These are phyloP conservation scores for Penicillium rolfsii DNA, from an alignment of 2,329 filamentous ascomycete species.

Conservation along the genomic window DNA sequence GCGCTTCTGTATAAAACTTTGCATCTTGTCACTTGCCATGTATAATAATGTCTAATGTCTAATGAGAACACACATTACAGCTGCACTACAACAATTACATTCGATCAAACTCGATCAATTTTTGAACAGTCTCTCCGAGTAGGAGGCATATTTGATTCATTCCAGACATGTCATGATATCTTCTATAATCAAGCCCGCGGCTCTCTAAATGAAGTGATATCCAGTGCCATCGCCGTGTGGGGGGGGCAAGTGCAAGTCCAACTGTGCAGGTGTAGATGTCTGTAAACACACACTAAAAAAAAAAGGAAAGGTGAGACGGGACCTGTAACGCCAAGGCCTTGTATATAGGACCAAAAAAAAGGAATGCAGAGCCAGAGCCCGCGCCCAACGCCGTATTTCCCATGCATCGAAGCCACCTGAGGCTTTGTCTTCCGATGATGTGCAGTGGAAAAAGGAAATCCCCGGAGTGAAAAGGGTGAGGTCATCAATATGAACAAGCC, in stretches of 20 bases:
- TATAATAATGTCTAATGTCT: conserved; percentile 7
- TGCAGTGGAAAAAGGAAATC: not conserved
- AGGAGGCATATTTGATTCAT: not conserved
- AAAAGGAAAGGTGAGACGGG: not conserved
- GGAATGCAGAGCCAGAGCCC: conserved; percentile 1
- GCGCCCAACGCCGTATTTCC: conserved; percentile 12
- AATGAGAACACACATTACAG: not conserved
- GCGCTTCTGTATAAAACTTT: not conserved
- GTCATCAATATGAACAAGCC: not conserved
- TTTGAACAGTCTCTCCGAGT: not conserved
- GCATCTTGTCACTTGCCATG: not conserved
- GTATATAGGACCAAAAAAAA: conserved; percentile 12
- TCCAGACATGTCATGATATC: not conserved
- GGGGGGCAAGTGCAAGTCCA: not conserved
- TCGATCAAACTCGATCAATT: not conserved
- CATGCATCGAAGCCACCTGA: conserved; percentile 11
- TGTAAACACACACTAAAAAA: too few relatives aligned
- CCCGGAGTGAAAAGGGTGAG: not conserved
- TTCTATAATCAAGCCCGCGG: not conserved
- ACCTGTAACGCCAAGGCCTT: not conserved
- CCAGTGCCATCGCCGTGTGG: not conserved
- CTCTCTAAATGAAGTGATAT: conserved; percentile 5
- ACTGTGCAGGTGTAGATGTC: not conserved
- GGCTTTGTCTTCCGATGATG: conserved; percentile 6
- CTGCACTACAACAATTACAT: not conserved